Base-by-base conservation (phyloP, 805 yeast species). In the Nakazawaea holstii region DNA sequence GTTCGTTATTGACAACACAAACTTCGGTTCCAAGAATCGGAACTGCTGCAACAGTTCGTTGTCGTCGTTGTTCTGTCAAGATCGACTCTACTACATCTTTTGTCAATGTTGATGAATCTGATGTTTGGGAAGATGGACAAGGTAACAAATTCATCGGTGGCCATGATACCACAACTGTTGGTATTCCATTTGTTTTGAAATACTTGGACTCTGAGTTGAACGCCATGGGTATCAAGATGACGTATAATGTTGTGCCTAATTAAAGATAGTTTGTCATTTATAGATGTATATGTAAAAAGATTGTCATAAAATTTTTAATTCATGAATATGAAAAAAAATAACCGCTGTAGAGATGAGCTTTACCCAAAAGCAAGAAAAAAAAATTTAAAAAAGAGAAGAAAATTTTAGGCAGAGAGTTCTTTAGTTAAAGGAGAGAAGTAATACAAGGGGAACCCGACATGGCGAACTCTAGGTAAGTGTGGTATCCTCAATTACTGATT, bases 141-240 rank as follows among this genome's bases (percentile, higher is more conserved):
- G 98, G 99, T 45, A 84, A 80, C 61, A 82, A 84, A 62, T 92
- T 85, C 63, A 82, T 81, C 48, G 99, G 99, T 46, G 99, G 99
- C 61, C 82, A 79, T 51, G 77, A 94, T 52, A 89, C 97, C n/a
- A 85, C 97, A 3, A 86, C 96, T 0, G 94, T 94, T 54, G 97
- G 97, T 39, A 85, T 94, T 64, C 99, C 99, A 49, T 94, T 91
- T 64, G 99, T 94, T 31, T 78, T 94, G 76, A 87, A 91, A 64
- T 94, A 92, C 64, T 74, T 94, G 63, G 98, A 94, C 60, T 87
- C 96, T 31, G 99, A 94, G 67, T 76, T 94, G 56, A 81, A 95
- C 14, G 98, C 99, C 13, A 94, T 94, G 99, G 98, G 98, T 69
- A 90, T 94, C 56, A 83, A 87, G 67, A 76, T 94, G 84, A 82